Conservation (phyloP, 1,284 basidiomycete genomes). For the Papiliotrema terrestris region DNA sequence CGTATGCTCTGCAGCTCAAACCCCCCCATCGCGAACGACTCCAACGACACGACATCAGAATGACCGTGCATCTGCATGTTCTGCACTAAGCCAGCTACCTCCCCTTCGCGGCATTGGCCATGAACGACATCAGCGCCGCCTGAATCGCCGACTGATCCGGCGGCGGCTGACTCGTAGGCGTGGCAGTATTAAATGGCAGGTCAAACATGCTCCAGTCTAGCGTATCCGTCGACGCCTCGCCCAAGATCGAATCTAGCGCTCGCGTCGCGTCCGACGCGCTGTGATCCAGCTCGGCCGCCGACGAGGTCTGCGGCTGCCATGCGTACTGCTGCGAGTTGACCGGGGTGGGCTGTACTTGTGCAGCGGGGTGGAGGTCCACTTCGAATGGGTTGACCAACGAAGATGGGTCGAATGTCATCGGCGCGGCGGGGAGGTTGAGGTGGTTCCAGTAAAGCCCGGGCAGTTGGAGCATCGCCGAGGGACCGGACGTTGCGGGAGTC, state of each 20-base stretch:
- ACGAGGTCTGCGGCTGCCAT: no score
- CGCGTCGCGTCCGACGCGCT: neutral
- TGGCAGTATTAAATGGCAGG: neutral
- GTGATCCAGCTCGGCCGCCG: neutral
- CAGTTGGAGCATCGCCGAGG: constrained; percentile 25
- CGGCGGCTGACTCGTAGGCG: neutral
- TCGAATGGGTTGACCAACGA: no score
- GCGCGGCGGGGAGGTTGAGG: constrained; percentile 8
- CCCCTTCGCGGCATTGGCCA: constrained; percentile 1
- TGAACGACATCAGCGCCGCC: neutral
- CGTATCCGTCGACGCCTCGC: neutral
- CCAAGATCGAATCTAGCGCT: neutral
- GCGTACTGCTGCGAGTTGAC: no score
- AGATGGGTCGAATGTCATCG: no score
- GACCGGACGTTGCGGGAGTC: neutral
- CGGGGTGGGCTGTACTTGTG: no score
- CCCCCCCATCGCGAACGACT: no score
- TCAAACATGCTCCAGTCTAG: constrained; percentile 1
- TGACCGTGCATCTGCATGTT: no score
- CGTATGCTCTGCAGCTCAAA: no score
- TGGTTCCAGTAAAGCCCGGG: constrained; percentile 42
- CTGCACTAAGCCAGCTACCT: neutral
- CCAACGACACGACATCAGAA: no score
- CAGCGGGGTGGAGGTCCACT: no score
- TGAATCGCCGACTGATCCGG: neutral